Evolutionary conservation across 2,329 filamentous ascomycete species (phyloP).

Genomic region (Parastagonospora nodorum): DNA sequence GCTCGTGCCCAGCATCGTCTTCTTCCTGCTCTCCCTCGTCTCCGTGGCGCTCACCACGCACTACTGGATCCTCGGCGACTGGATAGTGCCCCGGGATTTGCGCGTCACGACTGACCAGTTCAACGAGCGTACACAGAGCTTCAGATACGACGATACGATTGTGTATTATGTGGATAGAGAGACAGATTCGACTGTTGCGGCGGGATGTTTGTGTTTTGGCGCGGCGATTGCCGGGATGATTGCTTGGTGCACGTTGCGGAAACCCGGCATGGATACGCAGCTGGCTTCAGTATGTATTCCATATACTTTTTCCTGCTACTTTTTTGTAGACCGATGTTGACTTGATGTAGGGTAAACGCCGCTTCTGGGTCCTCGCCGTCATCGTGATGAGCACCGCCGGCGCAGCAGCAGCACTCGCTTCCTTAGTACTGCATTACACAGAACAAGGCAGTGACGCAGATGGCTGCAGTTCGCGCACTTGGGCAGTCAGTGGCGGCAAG

Average conservation of each 20-base stretch:
- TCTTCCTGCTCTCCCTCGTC: slow-evolving; percentile 33
- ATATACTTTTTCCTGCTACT: not conserved
- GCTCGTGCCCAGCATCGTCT: slow-evolving; percentile 28
- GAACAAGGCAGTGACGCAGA: slow-evolving; percentile 28
- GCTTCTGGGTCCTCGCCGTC: slow-evolving; percentile 32
- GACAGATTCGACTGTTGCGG: slow-evolving; percentile 35
- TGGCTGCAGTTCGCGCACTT: slow-evolving; percentile 29
- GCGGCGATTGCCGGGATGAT: slow-evolving; percentile 30
- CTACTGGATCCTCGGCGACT: slow-evolving; percentile 40
- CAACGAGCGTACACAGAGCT: slow-evolving; percentile 21
- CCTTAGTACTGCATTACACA: slow-evolving; percentile 33
- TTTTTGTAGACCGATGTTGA: not conserved
- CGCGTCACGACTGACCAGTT: slow-evolving; percentile 18
- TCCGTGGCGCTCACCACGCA: slow-evolving; percentile 34
- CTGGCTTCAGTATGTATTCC: slow-evolving; percentile 23
- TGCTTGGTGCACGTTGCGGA: slow-evolving; percentile 30
- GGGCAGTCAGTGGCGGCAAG: slow-evolving; percentile 24
- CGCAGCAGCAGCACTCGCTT: slow-evolving; percentile 22
- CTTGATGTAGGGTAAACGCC: slow-evolving; percentile 25
- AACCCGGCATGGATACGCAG: slow-evolving; percentile 30
- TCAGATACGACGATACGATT: slow-evolving; percentile 28
- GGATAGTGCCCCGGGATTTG: slow-evolving; percentile 27
- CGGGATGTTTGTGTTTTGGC: slow-evolving; percentile 30
- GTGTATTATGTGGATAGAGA: slow-evolving; percentile 29
- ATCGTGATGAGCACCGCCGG: slow-evolving; percentile 23